Base-by-base conservation (phyloP, 768 basidiomycete species). In the Tulasnella sp. region DNA sequence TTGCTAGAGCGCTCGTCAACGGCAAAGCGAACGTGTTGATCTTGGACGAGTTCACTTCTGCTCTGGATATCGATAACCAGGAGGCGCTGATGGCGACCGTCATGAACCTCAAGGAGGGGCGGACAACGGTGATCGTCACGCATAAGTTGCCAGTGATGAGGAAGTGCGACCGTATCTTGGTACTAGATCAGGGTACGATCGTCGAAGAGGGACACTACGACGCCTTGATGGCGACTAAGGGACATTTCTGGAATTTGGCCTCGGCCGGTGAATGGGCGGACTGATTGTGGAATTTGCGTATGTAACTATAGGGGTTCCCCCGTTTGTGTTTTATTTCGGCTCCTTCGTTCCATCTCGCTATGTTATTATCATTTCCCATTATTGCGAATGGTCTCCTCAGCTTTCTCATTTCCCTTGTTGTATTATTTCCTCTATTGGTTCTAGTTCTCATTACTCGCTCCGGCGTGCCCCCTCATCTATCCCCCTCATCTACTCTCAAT, bases 41-140 rank as follows among this genome's bases (percentile, higher is more conserved):
- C 34, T 74, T 97, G 56, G 95, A 97, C 69, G 95, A 98, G 69
- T 96, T 93, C 68, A 98, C 95, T n/a, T 85, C 83, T 44, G 90
- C 94, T 4, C 73, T 97, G 61, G 94, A 98, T 69, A 75, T 80
- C 1, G 81, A 82, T 66, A 97, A 95, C 71, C 86, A 93, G 72
- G 77, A 79, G 1, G 84, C 80, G 17, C 85, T 98, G 15, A 72
- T 97, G 66, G 83, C 89, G 56, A 85, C 89, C 7, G 82, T 94
- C 51, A 73, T 74, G 60, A 67, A 72, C 27, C 82, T 82, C 59
- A 82, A 80, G 73, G 70, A 76, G n/a, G 81, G 82, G 21, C 75
- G 84, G 58, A 95, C 92, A 63, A 92, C 89, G 58, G 71, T 97
- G 64, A 86, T 97, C 79, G 83, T 97, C 65, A 97, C 94, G 11